phyloP scores from a whole-genome alignment of 306 rosid genomes.

The Canavalia gladiata region DNA sequence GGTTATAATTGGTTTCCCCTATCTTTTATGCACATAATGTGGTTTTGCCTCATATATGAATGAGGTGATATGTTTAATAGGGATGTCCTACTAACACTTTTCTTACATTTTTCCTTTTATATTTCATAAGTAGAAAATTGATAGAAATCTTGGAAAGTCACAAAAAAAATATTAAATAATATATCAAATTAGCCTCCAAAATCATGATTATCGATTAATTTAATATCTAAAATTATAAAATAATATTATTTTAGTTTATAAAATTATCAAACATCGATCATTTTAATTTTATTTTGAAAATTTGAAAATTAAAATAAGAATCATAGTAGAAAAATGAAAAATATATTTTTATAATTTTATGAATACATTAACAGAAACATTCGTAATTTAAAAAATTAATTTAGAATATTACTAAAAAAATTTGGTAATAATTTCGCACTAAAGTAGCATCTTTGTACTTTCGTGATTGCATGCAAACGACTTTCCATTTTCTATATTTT shows the following conservation, averaged over 20 bases:
- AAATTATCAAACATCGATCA: not conserved
- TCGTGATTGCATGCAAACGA: not conserved
- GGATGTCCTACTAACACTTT: not conserved
- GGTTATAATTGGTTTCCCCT: not conserved
- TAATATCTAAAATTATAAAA: not conserved
- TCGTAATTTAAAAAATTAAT: not conserved
- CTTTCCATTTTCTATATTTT: slow-evolving; percentile 16
- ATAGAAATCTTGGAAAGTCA: not conserved
- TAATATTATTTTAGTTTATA: not conserved
- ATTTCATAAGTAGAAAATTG: not conserved
- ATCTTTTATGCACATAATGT: not conserved
- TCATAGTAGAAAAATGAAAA: not conserved
- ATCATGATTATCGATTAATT: not conserved
- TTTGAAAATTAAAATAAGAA: not conserved
- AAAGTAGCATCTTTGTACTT: not conserved
- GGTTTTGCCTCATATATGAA: not conserved
- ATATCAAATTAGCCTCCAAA: not conserved
- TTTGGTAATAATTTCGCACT: too few relatives aligned
- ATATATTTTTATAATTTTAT: not conserved
- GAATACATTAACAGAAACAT: not conserved
- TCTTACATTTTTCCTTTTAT: not conserved
- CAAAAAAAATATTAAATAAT: not conserved
- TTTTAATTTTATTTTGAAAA: not conserved
- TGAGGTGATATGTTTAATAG: not conserved
- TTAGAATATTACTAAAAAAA: not conserved